Evolutionary conservation across 331 rosid species (phyloP).

Genomic region (Erythrophleum ivorense): DNA sequence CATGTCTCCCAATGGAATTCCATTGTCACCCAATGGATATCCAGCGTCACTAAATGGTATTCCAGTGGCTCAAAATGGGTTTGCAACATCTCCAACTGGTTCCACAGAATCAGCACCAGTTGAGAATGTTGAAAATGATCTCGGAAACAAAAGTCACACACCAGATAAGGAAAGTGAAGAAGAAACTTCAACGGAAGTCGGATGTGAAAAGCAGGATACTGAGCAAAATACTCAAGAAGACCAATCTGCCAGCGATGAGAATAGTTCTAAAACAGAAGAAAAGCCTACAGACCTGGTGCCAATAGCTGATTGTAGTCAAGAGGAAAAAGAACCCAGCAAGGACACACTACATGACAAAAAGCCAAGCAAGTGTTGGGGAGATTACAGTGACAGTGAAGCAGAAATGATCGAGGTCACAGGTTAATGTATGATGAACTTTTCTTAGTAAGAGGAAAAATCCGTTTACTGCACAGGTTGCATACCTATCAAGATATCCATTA

Average conservation of each 20-base stretch:
- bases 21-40: slow-evolving; percentile 59
- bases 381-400: slow-evolving; percentile 85
- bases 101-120: slow-evolving; percentile 56
- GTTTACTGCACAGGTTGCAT: slow-evolving; percentile 37
- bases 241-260: slow-evolving; percentile 46
- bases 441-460: background rate
- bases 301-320: slow-evolving; percentile 38
- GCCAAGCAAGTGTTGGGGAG: slow-evolving; percentile 87
- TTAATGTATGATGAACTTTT: slow-evolving; percentile 48
- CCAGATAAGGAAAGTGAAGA: slow-evolving; percentile 48
- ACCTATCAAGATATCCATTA: slow-evolving; percentile 31
- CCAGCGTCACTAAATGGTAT: slow-evolving; percentile 54
- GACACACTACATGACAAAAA: slow-evolving; percentile 50
- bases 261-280: slow-evolving; percentile 51
- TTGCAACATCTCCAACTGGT: slow-evolving; percentile 58
- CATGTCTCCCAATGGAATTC: slow-evolving; percentile 52
- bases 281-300: slow-evolving; percentile 48
- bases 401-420: slow-evolving; percentile 64
- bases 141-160: slow-evolving; percentile 44
- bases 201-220: slow-evolving; percentile 46
- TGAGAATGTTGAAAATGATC: slow-evolving; percentile 47
- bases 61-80: slow-evolving; percentile 50
- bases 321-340: slow-evolving; percentile 45
- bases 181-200: slow-evolving; percentile 42
- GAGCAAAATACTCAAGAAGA: slow-evolving; percentile 55